A percentile compares a stretch with the other conserved stretches of the same genome.
These are phyloP conservation scores for Aureobasidium sp. DNA, from an alignment of 2,329 filamentous ascomycete genomes.

Conservation along the genomic window DNA sequence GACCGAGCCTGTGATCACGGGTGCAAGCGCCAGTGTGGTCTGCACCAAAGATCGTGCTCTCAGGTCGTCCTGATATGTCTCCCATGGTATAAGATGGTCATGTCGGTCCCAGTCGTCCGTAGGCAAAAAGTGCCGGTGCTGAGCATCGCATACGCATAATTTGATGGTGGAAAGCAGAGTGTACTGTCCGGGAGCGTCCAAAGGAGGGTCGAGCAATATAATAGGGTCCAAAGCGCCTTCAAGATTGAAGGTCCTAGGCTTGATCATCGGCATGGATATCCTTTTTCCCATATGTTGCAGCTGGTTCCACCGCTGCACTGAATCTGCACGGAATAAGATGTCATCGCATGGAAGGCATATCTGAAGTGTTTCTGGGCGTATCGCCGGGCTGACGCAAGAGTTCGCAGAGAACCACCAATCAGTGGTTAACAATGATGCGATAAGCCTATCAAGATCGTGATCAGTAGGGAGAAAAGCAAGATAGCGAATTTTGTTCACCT, in stretches of 20 bases:
- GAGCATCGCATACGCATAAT: slow-evolving; percentile 18
- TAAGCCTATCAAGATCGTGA: background rate
- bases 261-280: slow-evolving; percentile 17
- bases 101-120: slow-evolving; percentile 18
- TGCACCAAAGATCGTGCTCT: slow-evolving; percentile 36
- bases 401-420: slow-evolving; percentile 20
- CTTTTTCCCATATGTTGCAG: slow-evolving; percentile 15
- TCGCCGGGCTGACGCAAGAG: slow-evolving; percentile 14
- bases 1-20: slow-evolving; percentile 37
- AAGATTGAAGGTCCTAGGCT: slow-evolving; percentile 17
- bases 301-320: slow-evolving; percentile 14
- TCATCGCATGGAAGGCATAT: slow-evolving; percentile 18
- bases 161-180: slow-evolving; percentile 18
- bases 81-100: slow-evolving; percentile 23
- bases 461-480: background rate
- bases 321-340: slow-evolving; percentile 17
- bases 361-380: slow-evolving; percentile 17
- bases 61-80: slow-evolving; percentile 42
- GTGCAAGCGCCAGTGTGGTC: slow-evolving; percentile 32
- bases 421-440: slow-evolving; percentile 16
- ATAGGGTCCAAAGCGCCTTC: slow-evolving; percentile 18
- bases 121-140: slow-evolving; percentile 18
- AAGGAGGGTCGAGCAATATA: slow-evolving; percentile 17
- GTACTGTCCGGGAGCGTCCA: slow-evolving; percentile 17
- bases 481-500: slow-evolving; percentile 25